Conservation (phyloP, 441 rosid species). For the Erysimum cheiri region DNA sequence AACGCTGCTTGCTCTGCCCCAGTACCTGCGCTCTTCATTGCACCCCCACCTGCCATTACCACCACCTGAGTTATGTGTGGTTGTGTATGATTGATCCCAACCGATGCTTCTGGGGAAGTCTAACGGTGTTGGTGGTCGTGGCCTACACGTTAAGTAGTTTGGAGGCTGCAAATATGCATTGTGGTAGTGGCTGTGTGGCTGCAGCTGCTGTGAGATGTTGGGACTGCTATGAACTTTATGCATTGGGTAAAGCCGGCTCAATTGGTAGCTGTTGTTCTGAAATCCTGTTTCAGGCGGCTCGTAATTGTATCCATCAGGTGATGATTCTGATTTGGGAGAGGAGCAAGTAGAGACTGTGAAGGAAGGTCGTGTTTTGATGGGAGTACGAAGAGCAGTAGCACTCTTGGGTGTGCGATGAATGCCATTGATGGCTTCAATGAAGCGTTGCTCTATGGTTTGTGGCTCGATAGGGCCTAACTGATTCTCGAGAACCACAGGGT, state of each 20-base stretch:
- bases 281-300: constrained; percentile 20
- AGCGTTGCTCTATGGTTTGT: constrained; percentile 53
- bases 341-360: constrained; percentile 63
- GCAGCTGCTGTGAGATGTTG: constrained; percentile 48
- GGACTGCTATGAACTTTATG: constrained; percentile 78
- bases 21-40: constrained; percentile 34
- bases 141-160: constrained; percentile 42
- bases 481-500: constrained; percentile 50
- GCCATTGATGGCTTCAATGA: constrained; percentile 54
- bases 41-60: constrained; percentile 33
- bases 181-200: constrained; percentile 45
- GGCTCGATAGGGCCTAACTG: constrained; percentile 47
- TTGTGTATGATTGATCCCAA: constrained; percentile 37
- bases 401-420: constrained; percentile 42
- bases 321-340: constrained; percentile 59
- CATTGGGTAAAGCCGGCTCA: constrained; percentile 48
- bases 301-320: constrained; percentile 54
- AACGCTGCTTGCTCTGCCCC: constrained; percentile 52
- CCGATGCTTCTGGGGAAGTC: constrained; percentile 40
- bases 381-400: constrained; percentile 31
- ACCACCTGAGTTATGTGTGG: constrained; percentile 42
- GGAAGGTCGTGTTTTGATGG: constrained; percentile 44
- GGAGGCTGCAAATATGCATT: constrained; percentile 43
- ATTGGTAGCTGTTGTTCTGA: constrained; percentile 31
- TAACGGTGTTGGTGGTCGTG: constrained; percentile 40